Conservation (phyloP, 345 rosid species). For the Salix udensis region DNA sequence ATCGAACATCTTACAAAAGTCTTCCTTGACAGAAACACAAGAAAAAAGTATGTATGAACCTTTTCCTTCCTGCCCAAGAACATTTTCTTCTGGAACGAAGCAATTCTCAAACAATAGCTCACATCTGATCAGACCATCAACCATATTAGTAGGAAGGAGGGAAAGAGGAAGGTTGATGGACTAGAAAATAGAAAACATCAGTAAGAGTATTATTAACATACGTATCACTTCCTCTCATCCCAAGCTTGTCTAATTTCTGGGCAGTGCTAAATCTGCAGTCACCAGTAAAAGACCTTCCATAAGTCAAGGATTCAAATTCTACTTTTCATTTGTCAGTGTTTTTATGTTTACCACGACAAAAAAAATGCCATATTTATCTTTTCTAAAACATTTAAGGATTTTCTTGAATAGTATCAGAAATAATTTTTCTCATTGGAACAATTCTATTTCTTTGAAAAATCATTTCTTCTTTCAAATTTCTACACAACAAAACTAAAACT, state of each 20-base stretch:
- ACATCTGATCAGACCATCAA: slow-evolving; percentile 53
- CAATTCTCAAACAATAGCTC: slow-evolving; percentile 95
- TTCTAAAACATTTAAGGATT: not conserved
- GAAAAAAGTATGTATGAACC: slow-evolving; percentile 42
- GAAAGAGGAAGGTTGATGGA: slow-evolving; percentile 9
- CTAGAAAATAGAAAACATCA: slow-evolving; percentile 14
- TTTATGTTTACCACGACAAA: not conserved
- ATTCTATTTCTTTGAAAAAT: no score
- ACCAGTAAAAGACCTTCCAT: slow-evolving; percentile 10
- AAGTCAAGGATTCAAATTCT: not conserved
- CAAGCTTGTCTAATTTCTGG: slow-evolving; percentile 93
- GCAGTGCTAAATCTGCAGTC: slow-evolving; percentile 85
- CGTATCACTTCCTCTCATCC: slow-evolving; percentile 99
- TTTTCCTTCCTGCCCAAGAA: slow-evolving; percentile 89
- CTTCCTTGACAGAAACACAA: not conserved
- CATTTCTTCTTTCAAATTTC: not conserved
- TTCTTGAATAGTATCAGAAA: not conserved
- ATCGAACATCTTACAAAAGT: slow-evolving; percentile 2
- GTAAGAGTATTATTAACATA: slow-evolving; percentile 31
- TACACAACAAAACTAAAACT: not conserved
- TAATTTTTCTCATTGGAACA: not conserved
- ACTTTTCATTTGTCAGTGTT: not conserved
- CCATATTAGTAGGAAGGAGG: slow-evolving; percentile 25
- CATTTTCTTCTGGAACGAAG: slow-evolving; percentile 81
- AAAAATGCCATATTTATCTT: not conserved